These are phyloP conservation scores for Hyphopichia homilentoma DNA, from an alignment of 805 yeast species.

Conservation along the genomic window DNA sequence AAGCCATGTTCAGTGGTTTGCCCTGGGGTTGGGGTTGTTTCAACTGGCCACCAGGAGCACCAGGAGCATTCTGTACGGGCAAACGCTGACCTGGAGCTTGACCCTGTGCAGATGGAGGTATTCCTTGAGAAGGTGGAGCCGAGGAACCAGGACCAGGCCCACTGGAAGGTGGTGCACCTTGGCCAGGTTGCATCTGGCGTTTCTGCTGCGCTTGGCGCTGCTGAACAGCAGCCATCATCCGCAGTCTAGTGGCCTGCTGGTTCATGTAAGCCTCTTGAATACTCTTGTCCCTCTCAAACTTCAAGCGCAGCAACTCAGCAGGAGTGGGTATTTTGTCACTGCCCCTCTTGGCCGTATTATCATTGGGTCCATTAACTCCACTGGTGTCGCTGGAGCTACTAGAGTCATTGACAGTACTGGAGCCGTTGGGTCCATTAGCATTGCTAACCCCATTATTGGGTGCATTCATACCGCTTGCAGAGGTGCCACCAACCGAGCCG, in stretches of 20 bases:
- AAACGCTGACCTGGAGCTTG: conserved; percentile 8
- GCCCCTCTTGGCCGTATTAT: conserved; percentile 38
- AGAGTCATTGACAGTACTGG: conserved; percentile 3
- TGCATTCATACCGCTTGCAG: conserved; percentile 3
- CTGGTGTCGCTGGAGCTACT: neutral
- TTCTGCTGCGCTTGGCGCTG: conserved; percentile 26
- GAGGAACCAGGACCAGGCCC: too few relatives aligned
- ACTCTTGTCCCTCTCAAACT: conserved; percentile 81
- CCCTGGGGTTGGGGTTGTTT: conserved; percentile 7
- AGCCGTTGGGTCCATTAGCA: too few relatives aligned
- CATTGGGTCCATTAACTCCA: conserved; percentile 3
- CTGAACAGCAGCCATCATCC: conserved; percentile 41
- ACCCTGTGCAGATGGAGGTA: conserved; percentile 3
- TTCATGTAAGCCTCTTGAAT: conserved; percentile 68
- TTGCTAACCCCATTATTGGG: neutral
- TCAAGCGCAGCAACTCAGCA: conserved; percentile 75
- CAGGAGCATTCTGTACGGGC: conserved; percentile 16
- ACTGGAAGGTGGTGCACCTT: conserved; percentile 14
- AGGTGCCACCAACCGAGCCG: conserved; percentile 6
- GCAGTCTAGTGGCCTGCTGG: conserved; percentile 40
- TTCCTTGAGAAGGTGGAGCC: too few relatives aligned
- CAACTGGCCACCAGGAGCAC: conserved; percentile 2
- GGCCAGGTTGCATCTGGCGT: conserved; percentile 4
- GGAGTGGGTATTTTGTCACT: conserved; percentile 62
- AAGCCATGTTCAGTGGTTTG: neutral